phyloP scores from a whole-genome alignment of 2,329 filamentous ascomycete genomes.

The Pseudogymnoascus sp. region DNA sequence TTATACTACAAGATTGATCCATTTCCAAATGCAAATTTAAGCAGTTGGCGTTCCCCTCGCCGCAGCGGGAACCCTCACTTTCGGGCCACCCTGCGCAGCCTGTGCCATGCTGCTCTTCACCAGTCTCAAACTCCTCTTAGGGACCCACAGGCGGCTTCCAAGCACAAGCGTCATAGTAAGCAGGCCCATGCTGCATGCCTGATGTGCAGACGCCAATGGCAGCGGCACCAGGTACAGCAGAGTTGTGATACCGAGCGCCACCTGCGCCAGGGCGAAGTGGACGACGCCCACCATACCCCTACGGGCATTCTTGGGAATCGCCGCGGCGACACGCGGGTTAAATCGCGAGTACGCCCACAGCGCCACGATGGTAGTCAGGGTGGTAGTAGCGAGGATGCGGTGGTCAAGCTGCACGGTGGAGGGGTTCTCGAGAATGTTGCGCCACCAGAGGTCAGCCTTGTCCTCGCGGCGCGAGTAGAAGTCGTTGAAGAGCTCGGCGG shows the following conservation, averaged over 20 bases:
- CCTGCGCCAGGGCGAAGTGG: slow-evolving; percentile 75
- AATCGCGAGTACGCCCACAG: slow-evolving; percentile 75
- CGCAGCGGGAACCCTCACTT: background rate
- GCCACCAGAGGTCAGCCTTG: slow-evolving; percentile 82
- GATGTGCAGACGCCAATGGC: slow-evolving; percentile 80
- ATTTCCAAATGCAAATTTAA: background rate
- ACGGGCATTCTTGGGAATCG: slow-evolving; percentile 54
- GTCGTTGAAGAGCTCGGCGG: slow-evolving; percentile 70
- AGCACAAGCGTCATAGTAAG: slow-evolving; percentile 75
- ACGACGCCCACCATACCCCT: slow-evolving; percentile 72
- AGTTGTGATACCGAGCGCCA: slow-evolving; percentile 78
- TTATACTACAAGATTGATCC: background rate
- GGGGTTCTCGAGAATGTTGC: slow-evolving; percentile 96
- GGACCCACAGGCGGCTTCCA: slow-evolving; percentile 68
- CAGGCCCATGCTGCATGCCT: slow-evolving; percentile 80
- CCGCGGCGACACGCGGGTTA: slow-evolving; percentile 43
- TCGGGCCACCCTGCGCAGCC: background rate
- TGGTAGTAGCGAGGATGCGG: slow-evolving; percentile 81
- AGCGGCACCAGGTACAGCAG: slow-evolving; percentile 90
- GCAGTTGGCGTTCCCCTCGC: background rate
- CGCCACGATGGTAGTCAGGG: slow-evolving; percentile 70
- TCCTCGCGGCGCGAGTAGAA: slow-evolving; percentile 79
- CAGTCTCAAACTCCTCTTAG: slow-evolving; percentile 53
- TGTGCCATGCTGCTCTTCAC: slow-evolving; percentile 35
- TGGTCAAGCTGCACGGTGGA: slow-evolving; percentile 93